Evolutionary conservation across 306 rosid genomes (phyloP).

Genomic region (Leucaena leucocephala): DNA sequence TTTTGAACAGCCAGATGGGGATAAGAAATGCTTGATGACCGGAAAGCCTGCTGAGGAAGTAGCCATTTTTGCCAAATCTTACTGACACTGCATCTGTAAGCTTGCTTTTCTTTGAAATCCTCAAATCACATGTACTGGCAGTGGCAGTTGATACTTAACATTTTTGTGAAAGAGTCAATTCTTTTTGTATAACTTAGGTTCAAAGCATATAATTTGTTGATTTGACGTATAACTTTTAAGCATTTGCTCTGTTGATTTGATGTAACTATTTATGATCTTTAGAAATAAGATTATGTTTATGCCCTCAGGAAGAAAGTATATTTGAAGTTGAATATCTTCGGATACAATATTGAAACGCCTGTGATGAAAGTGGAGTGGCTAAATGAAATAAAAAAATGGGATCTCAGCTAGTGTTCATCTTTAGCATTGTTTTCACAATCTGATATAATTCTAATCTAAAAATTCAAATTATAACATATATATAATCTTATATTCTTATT

Average conservation of each 20-base stretch:
- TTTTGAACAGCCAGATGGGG: slow-evolving; percentile 78
- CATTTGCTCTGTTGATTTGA: neutral
- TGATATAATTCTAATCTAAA: too few species aligned
- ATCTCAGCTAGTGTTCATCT: neutral
- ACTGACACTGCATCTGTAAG: slow-evolving; percentile 40
- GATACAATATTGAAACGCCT: neutral
- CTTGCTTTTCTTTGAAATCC: slow-evolving; percentile 6
- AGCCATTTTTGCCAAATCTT: slow-evolving; percentile 93
- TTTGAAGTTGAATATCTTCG: neutral
- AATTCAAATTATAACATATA: too few species aligned
- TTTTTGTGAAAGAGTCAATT: slow-evolving; percentile 11
- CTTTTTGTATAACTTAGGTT: slow-evolving; percentile 33
- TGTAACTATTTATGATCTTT: neutral
- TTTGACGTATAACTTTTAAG: slow-evolving; percentile 17
- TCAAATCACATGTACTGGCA: slow-evolving; percentile 16
- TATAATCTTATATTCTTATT: too few species aligned
- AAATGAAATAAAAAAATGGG: neutral
- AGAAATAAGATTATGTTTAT: neutral
- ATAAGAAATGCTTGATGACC: slow-evolving; percentile 80
- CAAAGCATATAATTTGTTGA: slow-evolving; percentile 27
- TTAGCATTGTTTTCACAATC: neutral
- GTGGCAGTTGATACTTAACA: slow-evolving; percentile 18
- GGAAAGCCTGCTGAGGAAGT: slow-evolving; percentile 85
- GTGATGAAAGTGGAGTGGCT: neutral
- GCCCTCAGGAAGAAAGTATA: neutral